A percentile compares a stretch with the other conserved stretches of the same genome.
Evolutionary conservation across 2,329 filamentous ascomycete species (phyloP).

Genomic region (Blastomyces gilchristii): DNA sequence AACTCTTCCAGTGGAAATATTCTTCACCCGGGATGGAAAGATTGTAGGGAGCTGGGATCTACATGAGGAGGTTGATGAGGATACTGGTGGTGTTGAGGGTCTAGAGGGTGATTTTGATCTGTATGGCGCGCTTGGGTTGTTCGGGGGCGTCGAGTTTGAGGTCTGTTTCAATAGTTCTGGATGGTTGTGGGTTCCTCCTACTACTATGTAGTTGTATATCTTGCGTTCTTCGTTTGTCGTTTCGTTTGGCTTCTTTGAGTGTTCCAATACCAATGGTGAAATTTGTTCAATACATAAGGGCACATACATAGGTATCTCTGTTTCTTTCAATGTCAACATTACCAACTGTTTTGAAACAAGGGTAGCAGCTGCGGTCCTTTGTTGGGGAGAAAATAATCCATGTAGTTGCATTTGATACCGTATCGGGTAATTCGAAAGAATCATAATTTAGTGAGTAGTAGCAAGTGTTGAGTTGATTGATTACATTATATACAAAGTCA

Average conservation of each 20-base stretch:
- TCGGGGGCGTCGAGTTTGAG: constrained; percentile 53
- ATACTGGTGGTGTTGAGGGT: constrained; percentile 51
- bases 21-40: constrained; percentile 50
- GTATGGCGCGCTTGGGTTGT: constrained; percentile 50
- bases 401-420: too few species aligned
- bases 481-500: neutral
- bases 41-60: constrained; percentile 47
- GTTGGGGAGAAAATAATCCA: too few species aligned
- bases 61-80: constrained; percentile 48
- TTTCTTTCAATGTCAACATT: neutral
- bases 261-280: neutral
- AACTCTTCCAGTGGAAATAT: constrained; percentile 41
- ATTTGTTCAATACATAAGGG: neutral
- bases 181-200: constrained; percentile 36
- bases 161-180: constrained; percentile 40
- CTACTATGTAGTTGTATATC: neutral
- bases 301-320: neutral
- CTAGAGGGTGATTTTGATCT: constrained; percentile 58
- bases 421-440: too few species aligned
- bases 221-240: neutral
- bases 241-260: neutral
- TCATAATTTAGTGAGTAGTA: too few species aligned
- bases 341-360: neutral
- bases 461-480: too few species aligned
- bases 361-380: neutral